phyloP scores from a whole-genome alignment of 164 flowering plant species.

The Buxus sempervirens region DNA sequence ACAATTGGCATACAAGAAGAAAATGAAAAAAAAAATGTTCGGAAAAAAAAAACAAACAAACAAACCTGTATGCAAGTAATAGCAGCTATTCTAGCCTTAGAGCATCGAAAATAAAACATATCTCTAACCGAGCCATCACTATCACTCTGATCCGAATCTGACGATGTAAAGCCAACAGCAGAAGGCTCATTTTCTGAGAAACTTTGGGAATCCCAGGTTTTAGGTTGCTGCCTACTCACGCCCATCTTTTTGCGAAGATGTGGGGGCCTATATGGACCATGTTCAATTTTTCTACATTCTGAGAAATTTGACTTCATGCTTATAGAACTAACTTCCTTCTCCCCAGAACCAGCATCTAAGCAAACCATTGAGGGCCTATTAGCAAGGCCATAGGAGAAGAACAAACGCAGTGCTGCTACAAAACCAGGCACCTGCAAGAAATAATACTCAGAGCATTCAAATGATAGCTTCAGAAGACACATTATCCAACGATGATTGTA shows the following conservation, averaged over 20 bases:
- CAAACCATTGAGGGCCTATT: slow-evolving; percentile 24
- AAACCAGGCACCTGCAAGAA: slow-evolving; percentile 68
- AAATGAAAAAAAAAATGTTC: no score
- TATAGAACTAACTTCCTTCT: slow-evolving; percentile 22
- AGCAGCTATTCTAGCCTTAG: slow-evolving; percentile 80
- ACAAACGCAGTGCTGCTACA: slow-evolving; percentile 61
- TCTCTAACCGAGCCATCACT: slow-evolving; percentile 57
- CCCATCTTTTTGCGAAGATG: slow-evolving; percentile 67
- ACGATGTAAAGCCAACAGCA: slow-evolving; percentile 40
- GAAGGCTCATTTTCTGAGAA: slow-evolving; percentile 40
- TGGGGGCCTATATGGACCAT: slow-evolving; percentile 80
- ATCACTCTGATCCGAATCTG: slow-evolving; percentile 97
- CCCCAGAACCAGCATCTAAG: slow-evolving; percentile 20
- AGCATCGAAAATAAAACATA: slow-evolving; percentile 31
- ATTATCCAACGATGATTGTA: not conserved
- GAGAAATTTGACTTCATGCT: slow-evolving; percentile 17
- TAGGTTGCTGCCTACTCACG: slow-evolving; percentile 22
- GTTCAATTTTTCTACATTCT: slow-evolving; percentile 29
- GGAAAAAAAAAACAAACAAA: not conserved
- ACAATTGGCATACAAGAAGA: no score
- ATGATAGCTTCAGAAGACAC: slow-evolving; percentile 1
- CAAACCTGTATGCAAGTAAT: slow-evolving; percentile 77
- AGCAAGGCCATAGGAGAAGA: slow-evolving; percentile 62
- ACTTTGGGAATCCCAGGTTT: slow-evolving; percentile 26
- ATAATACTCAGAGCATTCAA: not conserved